Base-by-base conservation (phyloP, 176 grass and related monocot genomes). In the Ensete ventricosum region DNA sequence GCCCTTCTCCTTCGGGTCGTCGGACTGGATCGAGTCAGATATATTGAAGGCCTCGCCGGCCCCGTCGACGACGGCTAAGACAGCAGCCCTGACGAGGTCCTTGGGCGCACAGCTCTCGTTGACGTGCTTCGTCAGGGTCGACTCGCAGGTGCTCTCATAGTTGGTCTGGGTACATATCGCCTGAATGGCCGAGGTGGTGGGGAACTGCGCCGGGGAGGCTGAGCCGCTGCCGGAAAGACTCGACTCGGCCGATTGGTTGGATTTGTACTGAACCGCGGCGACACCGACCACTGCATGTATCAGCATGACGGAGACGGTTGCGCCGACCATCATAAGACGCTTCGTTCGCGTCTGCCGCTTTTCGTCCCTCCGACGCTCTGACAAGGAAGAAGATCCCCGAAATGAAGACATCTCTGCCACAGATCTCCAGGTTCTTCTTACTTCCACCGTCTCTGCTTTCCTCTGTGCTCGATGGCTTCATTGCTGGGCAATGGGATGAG, bases 311-410 rank as follows among this genome's bases (percentile, higher is more conserved):
- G 84, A 73, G 52, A 76, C 29, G 0, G 83, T 81, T 3, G 82
- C 84, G 20, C 21, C 86, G 22, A 80, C 87, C 26, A 88, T 79
- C 81, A 93, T 76, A 68, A 98, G 14, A 77, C 80, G 86, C 50
- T 78, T 82, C 2, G 80, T 84, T 64, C 76, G 67, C 80, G 75
- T 85, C 77, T 82, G 88, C 50, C 79, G 82, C 71, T 85, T 84
- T 74, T 97, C 93, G 57, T 85, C 93, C 0, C 55, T 58, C 67
- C 93, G 85, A 4, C 93, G 85, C 88, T 97, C 93, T 0, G 90
- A 88, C 71, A 97, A 81, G 49, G 86, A 88, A 13, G 88, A 90
- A 52, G 93, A 90, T 72, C 93, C 90, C 74, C 84, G 88, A 70
- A 93, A 98, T 74, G 90, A 88, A 52, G 90, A 88, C 83, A 87